Conservation (phyloP, 2,329 filamentous ascomycete genomes). For the Diaporthe australafricana region DNA sequence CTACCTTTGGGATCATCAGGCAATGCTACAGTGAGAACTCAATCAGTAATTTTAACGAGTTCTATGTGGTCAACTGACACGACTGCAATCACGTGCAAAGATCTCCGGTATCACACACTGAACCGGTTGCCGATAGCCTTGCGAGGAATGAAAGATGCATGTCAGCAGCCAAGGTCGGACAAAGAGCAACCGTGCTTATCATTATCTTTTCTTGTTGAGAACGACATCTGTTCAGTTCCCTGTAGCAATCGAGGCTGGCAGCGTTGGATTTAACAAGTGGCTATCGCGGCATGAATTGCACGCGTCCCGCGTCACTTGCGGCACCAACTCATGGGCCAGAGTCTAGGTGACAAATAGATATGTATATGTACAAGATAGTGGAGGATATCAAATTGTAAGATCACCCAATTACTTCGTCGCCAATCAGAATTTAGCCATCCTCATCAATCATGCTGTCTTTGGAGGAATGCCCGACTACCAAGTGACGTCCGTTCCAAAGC, state of each 20-base stretch:
- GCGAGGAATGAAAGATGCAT: not conserved
- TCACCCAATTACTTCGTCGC: not conserved
- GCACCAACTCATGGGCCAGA: not conserved
- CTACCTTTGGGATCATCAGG: not conserved
- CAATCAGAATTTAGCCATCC: not conserved
- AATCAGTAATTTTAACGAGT: not conserved
- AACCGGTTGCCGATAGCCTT: not conserved
- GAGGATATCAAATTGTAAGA: not conserved
- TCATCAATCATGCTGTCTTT: not conserved
- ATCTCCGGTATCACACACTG: no score
- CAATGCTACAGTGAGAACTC: not conserved
- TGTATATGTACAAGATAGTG: constrained; percentile 1
- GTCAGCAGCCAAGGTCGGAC: not conserved
- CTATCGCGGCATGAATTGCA: not conserved
- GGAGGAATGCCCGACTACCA: not conserved
- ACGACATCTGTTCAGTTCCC: not conserved
- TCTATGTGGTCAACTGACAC: not conserved
- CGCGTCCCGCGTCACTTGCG: not conserved
- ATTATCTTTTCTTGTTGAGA: not conserved
- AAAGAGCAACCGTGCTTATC: not conserved
- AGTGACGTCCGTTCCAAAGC: not conserved
- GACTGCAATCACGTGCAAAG: not conserved
- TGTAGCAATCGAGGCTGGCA: no score
- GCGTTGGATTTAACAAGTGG: no score
- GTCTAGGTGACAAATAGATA: not conserved